Evolutionary conservation across 2,329 filamentous ascomycete species (phyloP), one percentile per base, ranked within the genome.

Genomic region (Pyricularia sp.): DNA sequence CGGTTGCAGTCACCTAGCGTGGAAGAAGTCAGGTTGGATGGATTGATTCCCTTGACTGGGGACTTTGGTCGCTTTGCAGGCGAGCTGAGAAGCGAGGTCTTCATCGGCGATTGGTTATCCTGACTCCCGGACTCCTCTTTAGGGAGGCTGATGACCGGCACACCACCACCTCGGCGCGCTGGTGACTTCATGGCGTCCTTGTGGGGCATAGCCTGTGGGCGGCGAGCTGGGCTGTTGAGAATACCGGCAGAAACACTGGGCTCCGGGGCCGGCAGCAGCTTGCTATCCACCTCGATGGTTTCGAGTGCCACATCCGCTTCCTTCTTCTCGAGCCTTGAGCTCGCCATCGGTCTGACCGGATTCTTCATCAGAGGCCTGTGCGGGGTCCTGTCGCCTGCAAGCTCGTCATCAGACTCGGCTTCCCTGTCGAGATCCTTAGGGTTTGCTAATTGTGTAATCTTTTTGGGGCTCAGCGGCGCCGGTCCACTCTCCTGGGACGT

Each of bases 401-500:
- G 82, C 75, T 89, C 86, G 73, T 90, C 87, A 67, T 89, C 87
- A 17, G 86, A 88, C 33, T 81, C 80, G 31, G 75, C 73, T 67
- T 85, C 84, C 71, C 78, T 77, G 20, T 75, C 73, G 70, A 77
- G 14, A 23, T 66, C 36, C 10, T 66, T 66, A 74, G 74, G 80
- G 70, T 80, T 72, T 66, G 82, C 79, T 72, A 89, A 79, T 78
- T 88, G 85, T 59, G 85, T 86, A 72, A 86, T 83, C 81, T 90
- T 90, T 81, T 86, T 89, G 78, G 86, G 87, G 78, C 86, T 89
- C 68, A 90, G 79, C 42, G 87, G 86, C 69, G 81, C 82, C 71
- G 75, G 36, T 17, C n/a, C 58, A 26, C 17, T 61, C 23, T 50
- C 17, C 42, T 50, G 42, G 6, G 42, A 50, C 17, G 42, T 50